Evolutionary conservation across 306 rosid genomes (phyloP).

Genomic region (Cicer bijugum): DNA sequence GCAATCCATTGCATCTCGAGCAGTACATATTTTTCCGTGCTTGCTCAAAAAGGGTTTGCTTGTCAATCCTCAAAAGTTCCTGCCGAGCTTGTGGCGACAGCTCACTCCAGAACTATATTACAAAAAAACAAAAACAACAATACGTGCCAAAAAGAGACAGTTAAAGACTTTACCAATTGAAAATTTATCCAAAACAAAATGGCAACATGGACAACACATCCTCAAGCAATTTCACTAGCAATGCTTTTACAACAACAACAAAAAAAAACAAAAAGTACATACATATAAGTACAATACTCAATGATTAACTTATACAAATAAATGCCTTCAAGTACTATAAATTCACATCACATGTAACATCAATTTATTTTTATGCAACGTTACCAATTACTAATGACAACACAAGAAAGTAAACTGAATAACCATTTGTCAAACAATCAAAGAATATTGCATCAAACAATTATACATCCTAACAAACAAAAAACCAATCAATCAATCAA

Average conservation of each 20-base stretch:
- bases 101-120: slow-evolving; percentile 63
- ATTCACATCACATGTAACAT: slow-evolving; percentile 7
- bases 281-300: slow-evolving; percentile 30
- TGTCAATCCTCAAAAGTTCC: slow-evolving; percentile 89
- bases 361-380: slow-evolving; percentile 8
- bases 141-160: slow-evolving; percentile 39
- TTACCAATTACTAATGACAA: slow-evolving; percentile 5
- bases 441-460: slow-evolving; percentile 29
- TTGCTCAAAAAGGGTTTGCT: slow-evolving; percentile 94
- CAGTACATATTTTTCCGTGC: slow-evolving; percentile 99
- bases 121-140: slow-evolving; percentile 28
- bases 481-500: slow-evolving; percentile 21
- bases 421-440: slow-evolving; percentile 34
- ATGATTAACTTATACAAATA: not conserved
- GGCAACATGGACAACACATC: not conserved
- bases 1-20: slow-evolving; percentile 95
- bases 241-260: not conserved
- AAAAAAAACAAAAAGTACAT: not conserved
- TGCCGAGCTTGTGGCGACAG: slow-evolving; percentile 74
- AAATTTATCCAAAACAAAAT: not conserved
- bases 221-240: not conserved
- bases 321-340: slow-evolving; percentile 1
- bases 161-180: slow-evolving; percentile 17
- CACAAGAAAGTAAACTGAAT: slow-evolving; percentile 23
- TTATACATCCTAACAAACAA: slow-evolving; percentile 18